Conservation (phyloP, 1,284 basidiomycete genomes). For the Cutaneotrichosporon sp. region DNA sequence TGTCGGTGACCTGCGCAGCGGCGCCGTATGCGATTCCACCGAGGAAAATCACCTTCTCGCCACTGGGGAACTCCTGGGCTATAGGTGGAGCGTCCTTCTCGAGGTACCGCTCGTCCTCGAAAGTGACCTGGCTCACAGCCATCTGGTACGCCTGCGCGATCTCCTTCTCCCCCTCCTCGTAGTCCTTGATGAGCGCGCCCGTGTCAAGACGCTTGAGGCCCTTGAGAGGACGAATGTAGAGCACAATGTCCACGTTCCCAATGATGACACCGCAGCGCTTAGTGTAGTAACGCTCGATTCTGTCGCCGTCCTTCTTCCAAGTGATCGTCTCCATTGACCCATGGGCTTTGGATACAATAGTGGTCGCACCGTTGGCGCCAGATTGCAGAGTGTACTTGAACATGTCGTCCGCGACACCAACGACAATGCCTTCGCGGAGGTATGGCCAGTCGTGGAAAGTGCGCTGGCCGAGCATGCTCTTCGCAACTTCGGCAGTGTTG, state of each 20-base stretch:
- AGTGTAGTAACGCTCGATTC: constrained; percentile 78
- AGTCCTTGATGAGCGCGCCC: constrained; percentile 91
- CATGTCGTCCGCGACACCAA: constrained; percentile 76
- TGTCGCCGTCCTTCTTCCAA: constrained; percentile 74
- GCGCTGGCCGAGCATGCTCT: constrained; percentile 67
- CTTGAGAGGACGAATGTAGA: constrained; percentile 82
- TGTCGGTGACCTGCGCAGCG: constrained; percentile 77
- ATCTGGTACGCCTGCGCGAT: constrained; percentile 81
- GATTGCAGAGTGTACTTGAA: constrained; percentile 77
- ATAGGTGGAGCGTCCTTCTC: constrained; percentile 73
- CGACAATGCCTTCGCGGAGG: constrained; percentile 83
- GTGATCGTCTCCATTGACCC: constrained; percentile 59
- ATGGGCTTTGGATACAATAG: constrained; percentile 67
- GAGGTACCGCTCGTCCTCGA: constrained; percentile 83
- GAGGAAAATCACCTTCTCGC: constrained; percentile 90
- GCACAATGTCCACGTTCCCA: constrained; percentile 69
- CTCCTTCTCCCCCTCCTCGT: constrained; percentile 75
- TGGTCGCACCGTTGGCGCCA: constrained; percentile 54
- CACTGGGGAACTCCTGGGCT: constrained; percentile 81
- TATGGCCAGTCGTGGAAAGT: constrained; percentile 91
- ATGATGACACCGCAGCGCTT: constrained; percentile 84
- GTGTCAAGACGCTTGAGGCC: constrained; percentile 82
- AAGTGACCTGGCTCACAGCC: constrained; percentile 67
- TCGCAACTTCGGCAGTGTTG: constrained; percentile 69
- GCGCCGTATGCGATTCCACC: constrained; percentile 91